phyloP scores from a whole-genome alignment of 1,284 basidiomycete species.

The Cryptococcus floricola region DNA sequence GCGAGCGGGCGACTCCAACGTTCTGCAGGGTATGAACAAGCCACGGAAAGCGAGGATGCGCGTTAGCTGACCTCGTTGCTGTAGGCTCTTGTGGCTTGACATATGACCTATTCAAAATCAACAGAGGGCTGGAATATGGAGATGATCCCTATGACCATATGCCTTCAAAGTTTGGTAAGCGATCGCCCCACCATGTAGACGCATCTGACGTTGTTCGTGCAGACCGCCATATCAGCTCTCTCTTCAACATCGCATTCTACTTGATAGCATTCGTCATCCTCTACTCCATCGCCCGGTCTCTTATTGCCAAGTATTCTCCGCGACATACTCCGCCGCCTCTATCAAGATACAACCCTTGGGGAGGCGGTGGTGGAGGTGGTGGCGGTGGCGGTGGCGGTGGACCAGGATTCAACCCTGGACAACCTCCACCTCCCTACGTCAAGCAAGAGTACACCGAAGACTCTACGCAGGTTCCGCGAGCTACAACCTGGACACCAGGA shows the following conservation, averaged over 20 bases:
- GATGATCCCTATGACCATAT: slow-evolving; percentile 6
- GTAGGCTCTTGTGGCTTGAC: slow-evolving; percentile 76
- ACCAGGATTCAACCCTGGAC: slow-evolving; percentile 4
- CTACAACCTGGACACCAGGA: slow-evolving; percentile 57
- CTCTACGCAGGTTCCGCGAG: not conserved
- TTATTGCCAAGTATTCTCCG: slow-evolving; percentile 26
- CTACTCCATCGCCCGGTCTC: slow-evolving; percentile 53
- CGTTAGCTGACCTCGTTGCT: not conserved
- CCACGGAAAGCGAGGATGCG: no score
- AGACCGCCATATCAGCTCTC: not conserved
- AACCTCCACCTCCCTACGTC: not conserved
- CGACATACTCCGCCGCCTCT: slow-evolving; percentile 37
- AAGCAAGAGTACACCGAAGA: not conserved
- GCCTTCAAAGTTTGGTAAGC: slow-evolving; percentile 10
- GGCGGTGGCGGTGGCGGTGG: slow-evolving; percentile 11
- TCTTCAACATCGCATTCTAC: slow-evolving; percentile 55
- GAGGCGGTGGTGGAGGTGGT: slow-evolving; percentile 41
- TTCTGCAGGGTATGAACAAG: slow-evolving; percentile 66
- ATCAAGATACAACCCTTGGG: slow-evolving; percentile 46
- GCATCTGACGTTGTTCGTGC: not conserved
- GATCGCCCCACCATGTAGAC: not conserved
- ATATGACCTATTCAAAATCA: slow-evolving; percentile 59
- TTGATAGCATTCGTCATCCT: slow-evolving; percentile 58
- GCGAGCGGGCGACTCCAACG: slow-evolving; percentile 69
- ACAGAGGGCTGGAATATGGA: slow-evolving; percentile 28